phyloP scores from a whole-genome alignment of 352 stramenopile species.

The Globisporangium paddicum region DNA sequence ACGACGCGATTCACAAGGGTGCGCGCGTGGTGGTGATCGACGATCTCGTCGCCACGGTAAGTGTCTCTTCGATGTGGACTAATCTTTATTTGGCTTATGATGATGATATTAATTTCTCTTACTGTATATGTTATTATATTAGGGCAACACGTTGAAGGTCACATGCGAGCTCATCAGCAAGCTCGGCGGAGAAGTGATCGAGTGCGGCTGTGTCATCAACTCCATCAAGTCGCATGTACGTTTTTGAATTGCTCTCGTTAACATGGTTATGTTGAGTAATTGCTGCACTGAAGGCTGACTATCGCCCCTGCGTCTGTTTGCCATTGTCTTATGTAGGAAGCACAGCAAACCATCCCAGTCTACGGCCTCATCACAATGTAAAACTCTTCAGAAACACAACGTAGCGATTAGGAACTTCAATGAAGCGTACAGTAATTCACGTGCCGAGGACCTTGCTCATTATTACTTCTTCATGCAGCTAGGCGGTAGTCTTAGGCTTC shows the following conservation, averaged over 20 bases:
- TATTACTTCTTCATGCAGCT: too few relatives aligned
- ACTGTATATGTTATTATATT: neutral
- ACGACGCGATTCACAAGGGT: conserved; percentile 67
- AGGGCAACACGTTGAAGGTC: conserved; percentile 80
- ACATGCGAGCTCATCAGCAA: conserved; percentile 73
- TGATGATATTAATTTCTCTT: conserved; percentile 3
- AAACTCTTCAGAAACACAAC: conserved; percentile 12
- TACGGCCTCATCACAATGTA: conserved; percentile 53
- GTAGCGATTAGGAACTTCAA: too few relatives aligned
- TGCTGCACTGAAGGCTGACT: neutral
- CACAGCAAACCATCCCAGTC: conserved; percentile 40
- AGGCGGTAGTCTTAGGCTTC: too few relatives aligned
- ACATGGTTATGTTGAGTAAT: neutral
- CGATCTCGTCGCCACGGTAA: conserved; percentile 72
- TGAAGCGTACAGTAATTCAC: too few relatives aligned
- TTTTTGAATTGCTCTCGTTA: neutral
- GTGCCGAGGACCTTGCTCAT: too few relatives aligned
- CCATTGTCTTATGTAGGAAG: conserved; percentile 35
- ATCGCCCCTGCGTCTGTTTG: too few relatives aligned
- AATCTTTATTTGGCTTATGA: too few relatives aligned
- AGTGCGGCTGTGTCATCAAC: conserved; percentile 79
- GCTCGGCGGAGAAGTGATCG: conserved; percentile 63
- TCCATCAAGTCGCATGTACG: conserved; percentile 47
- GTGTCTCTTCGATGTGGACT: too few relatives aligned
- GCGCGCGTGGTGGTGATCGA: conserved; percentile 76